phyloP scores from a whole-genome alignment of 495 filamentous ascomycete species.

The Penicillium canariense region DNA sequence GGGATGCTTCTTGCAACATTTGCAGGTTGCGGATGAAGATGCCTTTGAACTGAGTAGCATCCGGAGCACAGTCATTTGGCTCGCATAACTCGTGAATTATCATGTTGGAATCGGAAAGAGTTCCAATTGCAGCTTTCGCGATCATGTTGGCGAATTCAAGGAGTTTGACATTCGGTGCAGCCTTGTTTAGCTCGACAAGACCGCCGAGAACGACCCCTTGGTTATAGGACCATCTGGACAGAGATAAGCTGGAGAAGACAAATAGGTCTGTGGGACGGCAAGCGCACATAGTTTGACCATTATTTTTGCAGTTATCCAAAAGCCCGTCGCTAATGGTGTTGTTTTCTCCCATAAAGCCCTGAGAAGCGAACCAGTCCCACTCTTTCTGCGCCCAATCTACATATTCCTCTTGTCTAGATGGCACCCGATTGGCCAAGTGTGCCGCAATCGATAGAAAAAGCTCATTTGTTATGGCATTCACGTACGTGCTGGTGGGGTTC shows the following conservation, averaged over 20 bases:
- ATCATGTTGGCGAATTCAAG: constrained; percentile 57
- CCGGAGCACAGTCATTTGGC: constrained; percentile 52
- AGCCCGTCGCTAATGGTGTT: constrained; percentile 72
- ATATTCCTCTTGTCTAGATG: constrained; percentile 50
- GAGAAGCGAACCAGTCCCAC: constrained; percentile 67
- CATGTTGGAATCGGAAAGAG: constrained; percentile 48
- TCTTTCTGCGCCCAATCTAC: constrained; percentile 52
- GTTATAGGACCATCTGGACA: constrained; percentile 66
- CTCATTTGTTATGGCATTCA: constrained; percentile 75
- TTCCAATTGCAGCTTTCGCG: constrained; percentile 58
- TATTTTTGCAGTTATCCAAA: constrained; percentile 59
- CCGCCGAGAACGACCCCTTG: constrained; percentile 78
- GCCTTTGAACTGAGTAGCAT: constrained; percentile 75
- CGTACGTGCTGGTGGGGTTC: constrained; percentile 58
- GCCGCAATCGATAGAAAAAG: constrained; percentile 70
- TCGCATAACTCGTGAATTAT: constrained; percentile 67
- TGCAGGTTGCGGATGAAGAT: constrained; percentile 71
- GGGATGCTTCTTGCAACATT: constrained; percentile 52
- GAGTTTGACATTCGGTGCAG: constrained; percentile 48
- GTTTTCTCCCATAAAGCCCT: constrained; percentile 63
- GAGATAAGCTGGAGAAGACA: neutral
- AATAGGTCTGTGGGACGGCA: neutral
- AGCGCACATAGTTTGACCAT: constrained; percentile 49
- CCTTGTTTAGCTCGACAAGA: constrained; percentile 62
- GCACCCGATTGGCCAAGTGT: constrained; percentile 64